phyloP scores from a whole-genome alignment of 2,329 filamentous ascomycete species.

The Fusarium tuaranense region DNA sequence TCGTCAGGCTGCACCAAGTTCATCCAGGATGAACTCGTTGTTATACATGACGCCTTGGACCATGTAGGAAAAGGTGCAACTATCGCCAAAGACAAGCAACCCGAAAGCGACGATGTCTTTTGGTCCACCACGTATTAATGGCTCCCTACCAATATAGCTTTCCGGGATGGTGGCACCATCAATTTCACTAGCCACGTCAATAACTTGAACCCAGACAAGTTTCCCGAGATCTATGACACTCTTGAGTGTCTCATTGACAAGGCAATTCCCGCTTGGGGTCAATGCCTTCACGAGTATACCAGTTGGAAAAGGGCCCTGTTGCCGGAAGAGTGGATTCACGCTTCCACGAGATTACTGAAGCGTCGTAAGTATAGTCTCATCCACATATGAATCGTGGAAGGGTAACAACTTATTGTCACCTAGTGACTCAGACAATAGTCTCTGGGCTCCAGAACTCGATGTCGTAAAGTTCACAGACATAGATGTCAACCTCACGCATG shows the following conservation, averaged over 20 bases:
- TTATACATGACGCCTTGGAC: background rate
- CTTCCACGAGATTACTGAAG: background rate
- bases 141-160: background rate
- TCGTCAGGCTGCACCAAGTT: background rate
- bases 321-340: background rate
- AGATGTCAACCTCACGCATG: background rate
- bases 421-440: background rate
- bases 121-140: slow-evolving; percentile 8
- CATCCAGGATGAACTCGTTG: background rate
- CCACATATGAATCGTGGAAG: background rate
- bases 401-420: background rate
- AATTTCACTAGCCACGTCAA: slow-evolving; percentile 5
- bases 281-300: background rate
- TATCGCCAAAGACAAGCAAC: background rate
- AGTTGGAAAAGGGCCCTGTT: background rate
- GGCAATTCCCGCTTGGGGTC: slow-evolving; percentile 3
- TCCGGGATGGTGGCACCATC: background rate
- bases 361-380: background rate
- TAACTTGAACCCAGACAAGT: slow-evolving; percentile 7
- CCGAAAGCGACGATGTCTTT: background rate
- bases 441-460: background rate
- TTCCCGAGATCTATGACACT: background rate
- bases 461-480: background rate
- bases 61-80: background rate
- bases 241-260: slow-evolving; percentile 3